Conservation (phyloP, 352 stramenopile species). For the Phytophthora boehmeriae region DNA sequence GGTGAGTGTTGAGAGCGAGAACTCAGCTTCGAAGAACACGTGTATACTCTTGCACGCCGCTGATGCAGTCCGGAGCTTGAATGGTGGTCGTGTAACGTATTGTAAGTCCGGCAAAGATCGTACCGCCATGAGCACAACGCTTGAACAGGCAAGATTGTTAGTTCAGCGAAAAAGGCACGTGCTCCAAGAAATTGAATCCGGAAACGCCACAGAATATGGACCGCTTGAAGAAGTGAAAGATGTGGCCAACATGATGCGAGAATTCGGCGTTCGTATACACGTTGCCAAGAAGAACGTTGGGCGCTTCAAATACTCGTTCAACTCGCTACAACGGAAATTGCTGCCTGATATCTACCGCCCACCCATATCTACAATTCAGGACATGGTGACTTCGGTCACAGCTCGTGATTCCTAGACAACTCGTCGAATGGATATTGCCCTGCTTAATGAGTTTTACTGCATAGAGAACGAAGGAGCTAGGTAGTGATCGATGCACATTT, state of each 20-base stretch:
- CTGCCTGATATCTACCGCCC: conserved; percentile 93
- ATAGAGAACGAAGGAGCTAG: neutral
- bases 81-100: conserved; percentile 94
- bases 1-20: conserved; percentile 70
- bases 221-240: conserved; percentile 81
- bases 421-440: neutral
- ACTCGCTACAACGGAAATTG: conserved; percentile 95
- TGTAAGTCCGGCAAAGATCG: conserved; percentile 99
- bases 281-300: conserved; percentile 98
- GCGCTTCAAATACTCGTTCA: conserved; percentile 97
- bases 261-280: conserved; percentile 94
- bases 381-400: conserved; percentile 92
- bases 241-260: conserved; percentile 88
- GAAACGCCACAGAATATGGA: conserved; percentile 46
- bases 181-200: conserved; percentile 70
- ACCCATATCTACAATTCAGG: conserved; percentile 89
- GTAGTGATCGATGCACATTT: conserved; percentile 27
- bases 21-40: conserved; percentile 86
- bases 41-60: conserved; percentile 83
- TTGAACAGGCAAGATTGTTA: conserved; percentile 93
- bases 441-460: conserved; percentile 6
- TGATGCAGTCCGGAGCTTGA: conserved; percentile 90
- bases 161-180: conserved; percentile 79
- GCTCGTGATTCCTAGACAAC: conserved; percentile 80
- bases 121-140: conserved; percentile 97